A percentile compares a stretch with the other conserved stretches of the same genome.
Conservation (phyloP, 768 basidiomycete genomes). For the Boletus tomentosulus region DNA sequence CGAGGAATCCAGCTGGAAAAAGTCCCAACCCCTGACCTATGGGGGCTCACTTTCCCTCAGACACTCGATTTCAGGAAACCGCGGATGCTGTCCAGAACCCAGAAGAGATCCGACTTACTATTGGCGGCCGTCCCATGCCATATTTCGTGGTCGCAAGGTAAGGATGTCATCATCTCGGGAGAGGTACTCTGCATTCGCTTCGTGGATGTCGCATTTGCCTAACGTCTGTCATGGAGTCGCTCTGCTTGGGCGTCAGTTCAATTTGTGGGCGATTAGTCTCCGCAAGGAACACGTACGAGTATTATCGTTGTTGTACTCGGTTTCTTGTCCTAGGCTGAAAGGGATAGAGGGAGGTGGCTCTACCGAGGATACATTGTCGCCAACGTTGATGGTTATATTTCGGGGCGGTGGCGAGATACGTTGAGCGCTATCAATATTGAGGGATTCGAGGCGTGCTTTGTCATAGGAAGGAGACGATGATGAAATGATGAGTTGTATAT, state of each 20-base stretch:
- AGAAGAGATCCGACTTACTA: constrained; percentile 32
- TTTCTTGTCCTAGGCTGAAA: constrained; percentile 47
- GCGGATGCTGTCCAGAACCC: constrained; percentile 47
- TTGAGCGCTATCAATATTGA: constrained; percentile 54
- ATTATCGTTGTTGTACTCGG: not conserved
- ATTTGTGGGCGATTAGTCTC: constrained; percentile 67
- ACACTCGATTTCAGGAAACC: constrained; percentile 46
- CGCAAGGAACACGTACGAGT: constrained; percentile 78
- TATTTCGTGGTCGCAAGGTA: constrained; percentile 28
- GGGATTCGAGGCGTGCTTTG: constrained; percentile 87
- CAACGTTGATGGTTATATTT: constrained; percentile 60
- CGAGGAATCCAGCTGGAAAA: constrained; percentile 10
- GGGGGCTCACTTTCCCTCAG: constrained; percentile 56
- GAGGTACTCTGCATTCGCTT: constrained; percentile 45
- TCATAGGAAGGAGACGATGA: constrained; percentile 63
- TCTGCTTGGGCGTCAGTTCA: constrained; percentile 89
- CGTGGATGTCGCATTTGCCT: not conserved
- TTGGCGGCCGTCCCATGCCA: constrained; percentile 21
- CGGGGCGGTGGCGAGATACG: constrained; percentile 87
- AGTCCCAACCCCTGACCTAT: constrained; percentile 46
- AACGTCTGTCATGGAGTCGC: constrained; percentile 59
- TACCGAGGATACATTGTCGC: constrained; percentile 83
- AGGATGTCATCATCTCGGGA: constrained; percentile 68
- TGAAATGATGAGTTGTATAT: not conserved
- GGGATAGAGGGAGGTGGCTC: constrained; percentile 77